Conservation (phyloP, 2,329 filamentous ascomycete genomes). For the Penicillium sp. region DNA sequence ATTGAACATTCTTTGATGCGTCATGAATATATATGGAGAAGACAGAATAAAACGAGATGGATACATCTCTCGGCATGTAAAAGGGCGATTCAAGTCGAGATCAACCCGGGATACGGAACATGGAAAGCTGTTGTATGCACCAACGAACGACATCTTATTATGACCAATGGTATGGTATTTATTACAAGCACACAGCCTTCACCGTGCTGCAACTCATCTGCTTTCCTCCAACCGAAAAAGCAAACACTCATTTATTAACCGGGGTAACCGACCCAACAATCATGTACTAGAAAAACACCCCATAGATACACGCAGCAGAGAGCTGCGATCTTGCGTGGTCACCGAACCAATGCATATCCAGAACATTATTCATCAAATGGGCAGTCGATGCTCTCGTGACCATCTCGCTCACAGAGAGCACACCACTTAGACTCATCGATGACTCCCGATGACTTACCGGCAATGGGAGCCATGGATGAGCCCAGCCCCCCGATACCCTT, state of each 20-base stretch:
- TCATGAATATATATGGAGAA: not conserved
- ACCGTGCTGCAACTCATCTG: not conserved
- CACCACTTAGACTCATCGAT: constrained; percentile 90
- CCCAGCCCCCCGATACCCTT: constrained; percentile 35
- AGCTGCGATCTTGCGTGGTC: constrained; percentile 8
- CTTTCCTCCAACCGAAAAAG: not conserved
- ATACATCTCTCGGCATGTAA: not conserved
- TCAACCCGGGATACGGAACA: not conserved
- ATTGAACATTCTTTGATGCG: not conserved
- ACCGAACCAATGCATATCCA: constrained; percentile 4
- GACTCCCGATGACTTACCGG: constrained; percentile 67
- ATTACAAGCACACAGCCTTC: not conserved
- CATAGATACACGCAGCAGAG: constrained; percentile 1
- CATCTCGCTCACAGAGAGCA: constrained; percentile 88
- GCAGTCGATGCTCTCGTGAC: constrained; percentile 91
- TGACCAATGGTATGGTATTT: not conserved
- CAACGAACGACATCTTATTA: not conserved
- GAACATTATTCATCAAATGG: constrained; percentile 65
- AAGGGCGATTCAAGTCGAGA: not conserved
- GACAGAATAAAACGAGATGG: too few relatives aligned
- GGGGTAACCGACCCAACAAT: constrained; percentile 11
- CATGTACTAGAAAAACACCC: constrained; percentile 20
- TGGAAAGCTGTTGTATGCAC: not conserved
- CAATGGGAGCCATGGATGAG: constrained; percentile 52
- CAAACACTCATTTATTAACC: constrained; percentile 3